Evolutionary conservation across 352 stramenopile species (phyloP).

Genomic region (Phytophthora uliginosa): DNA sequence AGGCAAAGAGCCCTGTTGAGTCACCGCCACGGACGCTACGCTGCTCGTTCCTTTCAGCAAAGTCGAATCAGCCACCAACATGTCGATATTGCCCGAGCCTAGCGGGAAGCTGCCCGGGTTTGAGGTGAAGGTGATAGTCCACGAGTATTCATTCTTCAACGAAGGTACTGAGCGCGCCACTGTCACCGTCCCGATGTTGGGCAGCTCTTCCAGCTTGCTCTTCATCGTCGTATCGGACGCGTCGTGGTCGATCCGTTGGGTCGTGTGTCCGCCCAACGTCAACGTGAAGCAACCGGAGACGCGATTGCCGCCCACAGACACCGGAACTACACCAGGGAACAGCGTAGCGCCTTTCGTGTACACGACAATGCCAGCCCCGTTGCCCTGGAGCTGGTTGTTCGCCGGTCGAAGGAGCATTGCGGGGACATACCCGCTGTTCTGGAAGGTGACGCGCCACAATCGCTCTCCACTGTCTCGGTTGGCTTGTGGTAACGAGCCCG

Average conservation of each 20-base stretch:
- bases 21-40: slow-evolving; percentile 40
- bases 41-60: slow-evolving; percentile 58
- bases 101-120: slow-evolving; percentile 95
- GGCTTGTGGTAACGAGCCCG: slow-evolving; percentile 43
- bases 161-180: slow-evolving; percentile 89
- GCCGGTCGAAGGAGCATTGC: slow-evolving; percentile 75
- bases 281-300: slow-evolving; percentile 92
- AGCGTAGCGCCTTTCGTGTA: slow-evolving; percentile 73
- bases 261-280: slow-evolving; percentile 89
- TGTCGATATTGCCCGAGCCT: slow-evolving; percentile 70
- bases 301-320: slow-evolving; percentile 90
- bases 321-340: slow-evolving; percentile 26
- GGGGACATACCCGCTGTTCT: slow-evolving; percentile 93
- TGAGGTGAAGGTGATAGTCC: slow-evolving; percentile 94
- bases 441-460: slow-evolving; percentile 94
- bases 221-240: slow-evolving; percentile 94
- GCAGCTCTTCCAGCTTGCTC: slow-evolving; percentile 90
- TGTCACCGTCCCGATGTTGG: slow-evolving; percentile 93
- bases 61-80: slow-evolving; percentile 51
- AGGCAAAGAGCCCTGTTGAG: slow-evolving; percentile 59
- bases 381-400: slow-evolving; percentile 89
- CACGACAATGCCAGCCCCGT: slow-evolving; percentile 85
- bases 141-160: slow-evolving; percentile 93
- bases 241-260: slow-evolving; percentile 93
- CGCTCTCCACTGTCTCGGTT: slow-evolving; percentile 54